A percentile compares a stretch with the other conserved stretches of the same genome.
phyloP scores from a whole-genome alignment of 768 basidiomycete genomes.

The Saitozyma podzolica region DNA sequence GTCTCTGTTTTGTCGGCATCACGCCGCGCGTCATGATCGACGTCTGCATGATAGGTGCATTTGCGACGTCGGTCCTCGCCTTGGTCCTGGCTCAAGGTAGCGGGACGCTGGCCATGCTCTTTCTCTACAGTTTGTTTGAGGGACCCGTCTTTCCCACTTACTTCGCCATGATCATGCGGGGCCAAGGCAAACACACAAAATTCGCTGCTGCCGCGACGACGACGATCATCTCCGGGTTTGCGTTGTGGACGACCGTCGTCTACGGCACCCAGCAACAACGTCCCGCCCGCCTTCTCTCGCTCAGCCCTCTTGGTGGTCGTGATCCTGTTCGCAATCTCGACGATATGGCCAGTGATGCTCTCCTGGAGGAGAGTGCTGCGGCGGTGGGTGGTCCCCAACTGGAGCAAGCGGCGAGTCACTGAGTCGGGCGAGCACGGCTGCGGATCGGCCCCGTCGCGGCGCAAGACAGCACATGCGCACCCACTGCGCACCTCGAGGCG shows the following conservation, averaged over 20 bases:
- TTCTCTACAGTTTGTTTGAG: slow-evolving; percentile 43
- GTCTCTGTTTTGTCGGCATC: slow-evolving; percentile 32
- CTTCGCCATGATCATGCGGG: slow-evolving; percentile 43
- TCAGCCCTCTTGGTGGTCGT: too few species aligned
- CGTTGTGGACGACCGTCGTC: slow-evolving; percentile 28
- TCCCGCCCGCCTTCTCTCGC: neutral
- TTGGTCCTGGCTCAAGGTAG: too few species aligned
- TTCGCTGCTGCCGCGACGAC: slow-evolving; percentile 30
- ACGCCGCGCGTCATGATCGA: slow-evolving; percentile 36
- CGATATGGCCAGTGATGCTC: too few species aligned
- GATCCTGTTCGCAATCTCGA: too few species aligned
- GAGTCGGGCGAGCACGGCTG: too few species aligned
- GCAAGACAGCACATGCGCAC: too few species aligned
- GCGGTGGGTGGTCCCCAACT: too few species aligned
- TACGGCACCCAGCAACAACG: slow-evolving; percentile 28
- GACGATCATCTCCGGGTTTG: slow-evolving; percentile 39
- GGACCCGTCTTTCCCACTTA: slow-evolving; percentile 44
- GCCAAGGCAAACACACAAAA: slow-evolving; percentile 41
- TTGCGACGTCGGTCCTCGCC: slow-evolving; percentile 30
- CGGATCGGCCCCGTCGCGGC: too few species aligned
- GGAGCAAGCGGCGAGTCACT: too few species aligned
- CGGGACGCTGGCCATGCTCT: slow-evolving; percentile 24
- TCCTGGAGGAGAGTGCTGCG: too few species aligned
- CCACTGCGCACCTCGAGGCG: too few species aligned
- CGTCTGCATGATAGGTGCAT: slow-evolving; percentile 32